Conservation (phyloP, 331 rosid genomes). For the Prunus yedoensis region DNA sequence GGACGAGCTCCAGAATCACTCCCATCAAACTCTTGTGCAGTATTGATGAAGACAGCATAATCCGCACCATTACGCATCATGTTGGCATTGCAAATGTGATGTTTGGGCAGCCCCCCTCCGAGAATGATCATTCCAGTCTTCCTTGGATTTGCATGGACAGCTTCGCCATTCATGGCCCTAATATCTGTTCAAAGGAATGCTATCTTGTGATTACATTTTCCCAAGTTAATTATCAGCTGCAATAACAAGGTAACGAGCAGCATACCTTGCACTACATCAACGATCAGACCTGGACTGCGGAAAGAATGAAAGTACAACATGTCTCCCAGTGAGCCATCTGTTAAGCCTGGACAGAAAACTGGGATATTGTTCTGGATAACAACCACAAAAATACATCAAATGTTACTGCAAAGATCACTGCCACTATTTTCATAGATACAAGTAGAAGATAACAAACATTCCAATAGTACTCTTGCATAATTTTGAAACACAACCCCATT, state of each 20-base stretch:
- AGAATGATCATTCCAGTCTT: constrained; percentile 90
- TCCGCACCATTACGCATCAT: constrained; percentile 98
- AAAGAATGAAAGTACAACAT: constrained; percentile 88
- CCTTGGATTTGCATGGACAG: constrained; percentile 81
- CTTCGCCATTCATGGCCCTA: constrained; percentile 88
- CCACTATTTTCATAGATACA: background rate
- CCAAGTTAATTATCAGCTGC: background rate
- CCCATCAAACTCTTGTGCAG: constrained; percentile 95
- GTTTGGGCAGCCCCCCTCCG: constrained; percentile 95
- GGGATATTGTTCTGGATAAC: constrained; percentile 76
- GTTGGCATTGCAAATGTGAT: constrained; percentile 98
- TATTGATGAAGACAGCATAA: constrained; percentile 84
- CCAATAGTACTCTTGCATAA: background rate
- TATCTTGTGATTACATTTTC: constrained; percentile 12
- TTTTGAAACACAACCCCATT: background rate
- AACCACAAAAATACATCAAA: constrained; percentile 1
- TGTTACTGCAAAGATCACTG: background rate
- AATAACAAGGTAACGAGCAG: constrained; percentile 7
- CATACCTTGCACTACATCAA: constrained; percentile 81
- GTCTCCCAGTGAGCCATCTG: constrained; percentile 94
- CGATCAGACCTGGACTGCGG: constrained; percentile 73
- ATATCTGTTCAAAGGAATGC: constrained; percentile 60
- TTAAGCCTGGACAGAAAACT: constrained; percentile 84
- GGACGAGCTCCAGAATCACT: constrained; percentile 95
- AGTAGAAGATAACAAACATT: background rate